A percentile compares a stretch with the other conserved stretches of the same genome.
These are phyloP conservation scores for Schoenoplectus tabernaemontani DNA, from an alignment of 202 grass and related monocot genomes.

Conservation along the genomic window DNA sequence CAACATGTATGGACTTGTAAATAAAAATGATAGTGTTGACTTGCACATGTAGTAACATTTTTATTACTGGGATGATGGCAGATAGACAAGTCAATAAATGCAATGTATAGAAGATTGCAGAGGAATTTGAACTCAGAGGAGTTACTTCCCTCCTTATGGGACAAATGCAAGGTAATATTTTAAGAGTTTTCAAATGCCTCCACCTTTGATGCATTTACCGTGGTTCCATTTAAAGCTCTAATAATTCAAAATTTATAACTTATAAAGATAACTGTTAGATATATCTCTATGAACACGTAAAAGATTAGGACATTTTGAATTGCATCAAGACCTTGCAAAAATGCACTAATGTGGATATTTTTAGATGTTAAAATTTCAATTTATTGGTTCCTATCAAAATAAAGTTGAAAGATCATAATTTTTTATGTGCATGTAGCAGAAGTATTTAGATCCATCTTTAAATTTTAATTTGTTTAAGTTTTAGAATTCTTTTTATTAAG, in stretches of 20 bases:
- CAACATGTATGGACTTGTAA: neutral
- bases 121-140: slow-evolving; percentile 89
- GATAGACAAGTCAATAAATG: slow-evolving; percentile 84
- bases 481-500: neutral
- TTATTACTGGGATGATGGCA: slow-evolving; percentile 31
- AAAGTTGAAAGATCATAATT: no score
- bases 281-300: neutral
- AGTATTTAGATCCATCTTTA: no score
- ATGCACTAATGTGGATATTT: no score
- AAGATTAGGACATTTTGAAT: no score
- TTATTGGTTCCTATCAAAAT: no score
- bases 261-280: neutral
- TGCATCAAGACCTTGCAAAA: no score
- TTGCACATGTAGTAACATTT: slow-evolving; percentile 11
- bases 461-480: no score
- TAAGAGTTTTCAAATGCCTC: neutral
- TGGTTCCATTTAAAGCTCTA: neutral
- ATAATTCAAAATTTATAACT: neutral
- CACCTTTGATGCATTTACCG: neutral
- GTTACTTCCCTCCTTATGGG: slow-evolving; percentile 92
- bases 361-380: no score
- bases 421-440: no score
- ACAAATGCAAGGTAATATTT: slow-evolving; percentile 86
- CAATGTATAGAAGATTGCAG: slow-evolving; percentile 94
- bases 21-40: neutral